Conservation (phyloP, 352 stramenopile species). For the Pythium rhizo-oryzae region DNA sequence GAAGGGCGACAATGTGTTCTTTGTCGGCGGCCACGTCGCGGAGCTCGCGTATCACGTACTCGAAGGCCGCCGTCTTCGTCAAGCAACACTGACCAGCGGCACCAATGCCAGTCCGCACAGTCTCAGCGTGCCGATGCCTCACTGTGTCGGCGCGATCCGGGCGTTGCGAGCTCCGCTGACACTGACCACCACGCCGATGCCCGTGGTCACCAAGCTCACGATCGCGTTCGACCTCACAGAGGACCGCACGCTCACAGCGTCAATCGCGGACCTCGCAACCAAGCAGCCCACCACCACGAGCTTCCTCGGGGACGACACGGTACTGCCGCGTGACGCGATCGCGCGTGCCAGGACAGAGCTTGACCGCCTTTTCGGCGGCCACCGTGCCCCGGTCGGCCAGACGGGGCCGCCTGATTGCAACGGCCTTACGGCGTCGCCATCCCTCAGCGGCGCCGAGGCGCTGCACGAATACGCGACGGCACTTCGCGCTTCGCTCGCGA, state of each 20-base stretch:
- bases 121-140: not conserved
- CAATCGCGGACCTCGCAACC: slow-evolving; percentile 13
- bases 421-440: not conserved
- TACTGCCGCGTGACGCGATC: slow-evolving; percentile 11
- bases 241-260: slow-evolving; percentile 14
- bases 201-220: slow-evolving; percentile 23
- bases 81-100: not conserved
- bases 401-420: not conserved
- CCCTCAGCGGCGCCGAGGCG: not conserved
- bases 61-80: slow-evolving; percentile 14
- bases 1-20: slow-evolving; percentile 18
- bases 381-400: not conserved
- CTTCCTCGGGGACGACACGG: slow-evolving; percentile 19
- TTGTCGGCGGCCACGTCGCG: slow-evolving; percentile 5
- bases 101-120: not conserved
- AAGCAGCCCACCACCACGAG: slow-evolving; percentile 2
- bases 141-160: slow-evolving; percentile 20
- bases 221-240: slow-evolving; percentile 22
- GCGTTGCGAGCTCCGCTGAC: not conserved
- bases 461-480: slow-evolving; percentile 9
- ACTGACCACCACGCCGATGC: not conserved
- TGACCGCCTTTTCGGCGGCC: slow-evolving; percentile 9
- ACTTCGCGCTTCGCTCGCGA: slow-evolving; percentile 10
- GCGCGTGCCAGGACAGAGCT: slow-evolving; percentile 2
- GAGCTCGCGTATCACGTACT: slow-evolving; percentile 21